Evolutionary conservation across 441 rosid species (phyloP), one percentile per base, ranked within the genome.

Genomic region (Jatropha podagrica): DNA sequence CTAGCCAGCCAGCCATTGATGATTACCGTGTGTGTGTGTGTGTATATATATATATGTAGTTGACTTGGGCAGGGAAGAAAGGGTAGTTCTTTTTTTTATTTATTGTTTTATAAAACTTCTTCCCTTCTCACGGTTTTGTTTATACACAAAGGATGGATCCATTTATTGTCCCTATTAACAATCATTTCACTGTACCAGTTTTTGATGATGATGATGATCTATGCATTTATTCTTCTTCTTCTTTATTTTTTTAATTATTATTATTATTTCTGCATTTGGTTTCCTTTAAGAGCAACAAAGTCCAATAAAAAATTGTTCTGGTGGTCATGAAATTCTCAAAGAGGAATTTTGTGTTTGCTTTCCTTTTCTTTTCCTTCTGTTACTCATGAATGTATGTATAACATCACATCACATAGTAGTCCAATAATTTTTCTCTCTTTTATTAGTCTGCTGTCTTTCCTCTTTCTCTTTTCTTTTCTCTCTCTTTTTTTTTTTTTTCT

Each of bases 161-260:
- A 77, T 72, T 62, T 62, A 62, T 62, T 37, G 40, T 49, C 74
- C 61, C 76, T 77, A 69, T 71, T 65, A 68, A 71, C 74, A 83
- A 82, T 81, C 83, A 81, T 85, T 72, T 82, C 79, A 73, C 58
- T 71, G 77, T 55, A 74, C 79, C 63, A 38, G 8, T 11, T 54
- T 75, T 68, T 52, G 27, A 56, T 56, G 20, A n/a, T 56, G 4
- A 11, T 44, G 48, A 44, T 44, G 62, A 73, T 69, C 48, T 52
- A 44, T 11, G 18, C 84, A 74, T 76, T 79, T 72, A 75, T 71
- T 81, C 76, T 75, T 67, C 10, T 68, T 18, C 26, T 44, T 40
- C 62, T 20, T n/a, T 27, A 42, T 75, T 14, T 65, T 17, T 46
- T 17, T 12, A 5, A 6, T 5, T 5, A 55, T 55, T 18, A 55